Conservation (phyloP, 768 basidiomycete species). For the Megacollybia marginata region DNA sequence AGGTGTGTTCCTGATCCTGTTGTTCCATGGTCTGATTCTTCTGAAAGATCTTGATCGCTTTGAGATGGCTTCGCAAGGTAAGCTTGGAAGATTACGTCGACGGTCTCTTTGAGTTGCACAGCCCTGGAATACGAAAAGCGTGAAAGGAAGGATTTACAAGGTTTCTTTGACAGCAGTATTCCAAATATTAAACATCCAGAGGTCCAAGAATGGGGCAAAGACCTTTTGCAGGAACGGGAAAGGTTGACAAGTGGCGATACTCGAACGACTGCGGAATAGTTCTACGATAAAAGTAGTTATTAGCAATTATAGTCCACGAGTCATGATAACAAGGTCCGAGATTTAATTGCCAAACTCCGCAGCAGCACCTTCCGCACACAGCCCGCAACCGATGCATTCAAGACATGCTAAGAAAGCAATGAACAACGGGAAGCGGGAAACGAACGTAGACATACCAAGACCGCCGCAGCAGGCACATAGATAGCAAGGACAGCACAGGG, state of each 20-base stretch:
- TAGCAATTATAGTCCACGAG: background rate
- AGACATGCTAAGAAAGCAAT: constrained; percentile 39
- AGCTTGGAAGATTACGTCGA: background rate
- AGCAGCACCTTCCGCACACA: constrained; percentile 49
- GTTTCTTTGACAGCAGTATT: constrained; percentile 77
- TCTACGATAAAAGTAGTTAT: background rate
- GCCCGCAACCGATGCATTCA: constrained; percentile 63
- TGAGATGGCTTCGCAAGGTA: constrained; percentile 85
- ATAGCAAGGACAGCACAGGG: constrained; percentile 64
- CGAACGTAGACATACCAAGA: constrained; percentile 32
- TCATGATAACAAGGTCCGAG: background rate
- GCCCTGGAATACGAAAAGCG: constrained; percentile 69
- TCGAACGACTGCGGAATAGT: background rate
- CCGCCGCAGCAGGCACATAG: constrained; percentile 69
- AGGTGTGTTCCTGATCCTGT: constrained; percentile 32
- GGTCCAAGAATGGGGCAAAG: constrained; percentile 62
- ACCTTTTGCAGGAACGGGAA: constrained; percentile 44
- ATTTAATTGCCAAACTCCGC: constrained; percentile 13
- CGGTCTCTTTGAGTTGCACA: constrained; percentile 15
- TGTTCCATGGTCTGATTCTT: background rate
- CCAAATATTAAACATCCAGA: constrained; percentile 67
- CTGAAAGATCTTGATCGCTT: constrained; percentile 72
- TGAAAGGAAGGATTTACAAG: constrained; percentile 42
- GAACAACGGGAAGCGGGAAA: background rate
- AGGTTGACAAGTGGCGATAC: background rate